A percentile compares a stretch with the other conserved stretches of the same genome.
Conservation (phyloP, 192 early-diverging fungal genomes). For the Entomortierella chlamydospora region DNA sequence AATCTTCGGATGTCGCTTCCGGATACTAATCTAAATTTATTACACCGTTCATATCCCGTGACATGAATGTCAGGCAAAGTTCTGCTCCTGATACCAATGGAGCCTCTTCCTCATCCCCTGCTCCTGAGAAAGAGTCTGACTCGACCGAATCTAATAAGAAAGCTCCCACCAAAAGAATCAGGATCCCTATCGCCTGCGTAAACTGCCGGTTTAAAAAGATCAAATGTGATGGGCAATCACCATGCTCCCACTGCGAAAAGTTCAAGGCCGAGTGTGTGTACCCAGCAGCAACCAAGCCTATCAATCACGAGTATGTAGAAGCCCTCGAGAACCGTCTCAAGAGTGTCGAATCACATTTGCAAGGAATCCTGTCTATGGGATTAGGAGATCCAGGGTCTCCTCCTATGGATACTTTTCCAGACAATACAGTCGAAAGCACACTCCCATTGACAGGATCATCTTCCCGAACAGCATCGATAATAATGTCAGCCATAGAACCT, state of each 20-base stretch:
- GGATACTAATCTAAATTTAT: not conserved
- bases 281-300: conserved; percentile 43
- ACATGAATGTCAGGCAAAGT: not conserved
- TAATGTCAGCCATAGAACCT: too few species aligned
- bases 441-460: too few species aligned
- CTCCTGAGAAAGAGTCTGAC: conserved; percentile 11
- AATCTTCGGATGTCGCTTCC: conserved; percentile 32
- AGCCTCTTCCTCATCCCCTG: conserved; percentile 13
- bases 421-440: too few species aligned
- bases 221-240: conserved; percentile 56
- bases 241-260: conserved; percentile 56
- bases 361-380: conserved; percentile 17
- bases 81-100: not conserved
- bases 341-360: conserved; percentile 37
- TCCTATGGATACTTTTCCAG: too few species aligned
- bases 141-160: conserved; percentile 3
- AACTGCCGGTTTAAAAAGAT: conserved; percentile 56
- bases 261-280: conserved; percentile 27
- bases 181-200: conserved; percentile 57
- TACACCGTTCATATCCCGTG: not conserved
- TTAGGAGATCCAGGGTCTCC: not conserved
- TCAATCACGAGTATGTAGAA: conserved; percentile 45
- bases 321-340: conserved; percentile 39
- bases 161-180: conserved; percentile 15
- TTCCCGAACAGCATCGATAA: too few species aligned